Evolutionary conservation across 805 yeast genomes (phyloP), one percentile per base, ranked within the genome.

Genomic region (Ogataea methanolica): DNA sequence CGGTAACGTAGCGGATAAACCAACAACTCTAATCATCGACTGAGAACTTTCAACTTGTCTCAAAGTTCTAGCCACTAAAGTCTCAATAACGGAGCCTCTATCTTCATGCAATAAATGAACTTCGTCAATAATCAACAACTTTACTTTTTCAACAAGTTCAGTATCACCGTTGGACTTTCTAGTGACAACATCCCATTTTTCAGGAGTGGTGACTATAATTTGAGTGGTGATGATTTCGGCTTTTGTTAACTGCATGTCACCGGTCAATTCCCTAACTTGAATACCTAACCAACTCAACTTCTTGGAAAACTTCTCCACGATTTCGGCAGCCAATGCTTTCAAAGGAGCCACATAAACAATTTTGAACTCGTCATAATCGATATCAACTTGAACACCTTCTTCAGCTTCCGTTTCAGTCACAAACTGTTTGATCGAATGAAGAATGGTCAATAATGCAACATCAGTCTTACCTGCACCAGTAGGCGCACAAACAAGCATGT

Each of bases 381-480:
- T 80, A 55, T 84, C 85, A n/a, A 76, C 72, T 15, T 76, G 72
- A 7, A 73, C 70, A 1, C 74, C 73, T 21, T 74, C 81, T 5
- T 69, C 76, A 1, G 75, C 70, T 43, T 65, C 67, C 1, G 75
- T 68, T 46, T 79, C 80, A 0, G 79, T 75, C 0, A 82, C 75
- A 62, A 76, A 84, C 60, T 88, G 95, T 34, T 82, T 79, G 14
- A 92, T 83, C 0, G 94, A 79, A 58, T 86, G 92, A 44, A 91
- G 69, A 52, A 91, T 82, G 0, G 97, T 73, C 36, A 91, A 69
- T 49, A 91, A 67, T 0, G 97, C 97, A 26, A 91, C 92, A 65
- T 91, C 97, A 0, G 97, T 91, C 62, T 91, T 91, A 78, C 97
- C 97, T 6, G 97, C 96, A 75, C 97, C 97, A 0, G 97, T 91